Conservation (phyloP, 768 basidiomycete species). For the Hemileccinum impolitum region DNA sequence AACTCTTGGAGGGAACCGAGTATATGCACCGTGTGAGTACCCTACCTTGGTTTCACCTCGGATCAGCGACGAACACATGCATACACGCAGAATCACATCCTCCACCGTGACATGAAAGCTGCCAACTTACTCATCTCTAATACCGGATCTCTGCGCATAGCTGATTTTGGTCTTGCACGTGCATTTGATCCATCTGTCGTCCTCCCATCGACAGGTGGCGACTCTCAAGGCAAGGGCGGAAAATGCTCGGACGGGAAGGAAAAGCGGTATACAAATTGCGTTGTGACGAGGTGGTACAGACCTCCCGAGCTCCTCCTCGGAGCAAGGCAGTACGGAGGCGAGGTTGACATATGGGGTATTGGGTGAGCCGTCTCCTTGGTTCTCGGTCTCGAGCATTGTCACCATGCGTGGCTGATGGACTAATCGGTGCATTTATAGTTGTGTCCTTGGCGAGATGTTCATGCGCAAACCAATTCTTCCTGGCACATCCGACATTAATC, state of each 20-base stretch:
- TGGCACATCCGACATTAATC: slow-evolving; percentile 88
- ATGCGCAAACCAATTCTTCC: slow-evolving; percentile 80
- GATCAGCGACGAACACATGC: slow-evolving; percentile 8
- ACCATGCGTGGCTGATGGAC: neutral
- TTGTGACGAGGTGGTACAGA: slow-evolving; percentile 93
- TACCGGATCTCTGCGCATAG: slow-evolving; percentile 78
- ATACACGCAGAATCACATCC: slow-evolving; percentile 75
- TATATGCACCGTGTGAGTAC: slow-evolving; percentile 87
- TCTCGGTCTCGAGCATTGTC: neutral
- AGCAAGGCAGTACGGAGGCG: slow-evolving; percentile 84
- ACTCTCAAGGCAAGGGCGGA: slow-evolving; percentile 16
- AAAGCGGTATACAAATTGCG: slow-evolving; percentile 90
- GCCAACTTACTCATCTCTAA: slow-evolving; percentile 95
- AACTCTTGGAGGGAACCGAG: slow-evolving; percentile 92
- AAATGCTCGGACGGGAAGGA: slow-evolving; percentile 46
- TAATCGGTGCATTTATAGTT: slow-evolving; percentile 43
- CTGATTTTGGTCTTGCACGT: slow-evolving; percentile 95
- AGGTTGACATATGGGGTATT: slow-evolving; percentile 97
- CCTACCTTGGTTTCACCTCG: neutral
- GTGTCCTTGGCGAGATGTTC: slow-evolving; percentile 98
- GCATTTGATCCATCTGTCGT: slow-evolving; percentile 58
- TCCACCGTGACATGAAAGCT: slow-evolving; percentile 99
- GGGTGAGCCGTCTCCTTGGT: slow-evolving; percentile 52
- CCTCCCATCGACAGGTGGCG: slow-evolving; percentile 20
- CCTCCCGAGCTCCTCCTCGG: slow-evolving; percentile 92